phyloP scores from a whole-genome alignment of 2,329 filamentous ascomycete genomes.

The Ophiostoma sp. region DNA sequence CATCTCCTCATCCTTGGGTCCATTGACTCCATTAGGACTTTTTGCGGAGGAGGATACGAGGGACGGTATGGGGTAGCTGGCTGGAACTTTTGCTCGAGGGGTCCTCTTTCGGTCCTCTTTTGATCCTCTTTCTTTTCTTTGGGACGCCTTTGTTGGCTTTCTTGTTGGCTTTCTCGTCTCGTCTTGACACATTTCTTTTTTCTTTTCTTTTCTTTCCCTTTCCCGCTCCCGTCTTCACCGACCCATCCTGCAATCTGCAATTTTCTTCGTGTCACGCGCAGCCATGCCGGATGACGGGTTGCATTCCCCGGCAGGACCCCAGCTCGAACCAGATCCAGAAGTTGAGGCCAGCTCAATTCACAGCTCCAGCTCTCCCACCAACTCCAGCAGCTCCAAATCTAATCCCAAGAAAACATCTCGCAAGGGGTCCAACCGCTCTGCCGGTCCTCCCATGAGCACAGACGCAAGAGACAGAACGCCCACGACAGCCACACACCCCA shows the following conservation, averaged over 20 bases:
- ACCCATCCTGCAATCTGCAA: not conserved
- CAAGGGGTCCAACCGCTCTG: slow-evolving; percentile 6
- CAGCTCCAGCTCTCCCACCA: not conserved
- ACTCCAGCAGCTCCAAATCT: not conserved
- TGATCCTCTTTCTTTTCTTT: too few species aligned
- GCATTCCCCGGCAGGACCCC: not conserved
- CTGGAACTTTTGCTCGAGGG: not conserved
- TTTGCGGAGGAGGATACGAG: slow-evolving; percentile 4
- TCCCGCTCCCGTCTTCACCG: not conserved
- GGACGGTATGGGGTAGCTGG: not conserved
- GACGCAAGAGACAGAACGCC: not conserved
- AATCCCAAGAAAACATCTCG: not conserved
- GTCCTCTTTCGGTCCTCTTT: not conserved
- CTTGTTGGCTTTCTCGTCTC: not conserved
- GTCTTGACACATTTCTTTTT: not conserved
- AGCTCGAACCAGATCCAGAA: too few species aligned
- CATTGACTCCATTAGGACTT: not conserved
- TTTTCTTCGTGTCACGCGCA: slow-evolving; percentile 4
- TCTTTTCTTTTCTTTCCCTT: not conserved
- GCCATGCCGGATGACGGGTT: slow-evolving; percentile 16
- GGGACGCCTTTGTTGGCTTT: not conserved
- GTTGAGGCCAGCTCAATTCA: not conserved
- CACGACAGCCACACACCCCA: too few species aligned
- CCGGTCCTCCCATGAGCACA: slow-evolving; percentile 2
- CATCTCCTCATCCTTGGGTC: too few species aligned